Evolutionary conservation across 2,329 filamentous ascomycete species (phyloP).

Genomic region (Aspergillus texensis): DNA sequence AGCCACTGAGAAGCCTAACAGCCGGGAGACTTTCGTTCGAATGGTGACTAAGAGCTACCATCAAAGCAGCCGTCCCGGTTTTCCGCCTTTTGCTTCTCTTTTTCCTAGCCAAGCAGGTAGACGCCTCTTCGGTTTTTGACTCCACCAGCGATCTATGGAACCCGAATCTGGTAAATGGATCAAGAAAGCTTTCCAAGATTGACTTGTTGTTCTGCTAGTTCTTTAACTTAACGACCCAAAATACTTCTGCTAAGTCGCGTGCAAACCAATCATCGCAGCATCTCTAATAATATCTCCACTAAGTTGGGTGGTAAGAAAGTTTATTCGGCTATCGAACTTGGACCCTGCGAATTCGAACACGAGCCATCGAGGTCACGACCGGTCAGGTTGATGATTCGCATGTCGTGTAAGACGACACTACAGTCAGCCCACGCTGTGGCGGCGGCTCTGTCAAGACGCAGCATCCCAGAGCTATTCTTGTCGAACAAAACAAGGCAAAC

Average conservation of each 20-base stretch:
- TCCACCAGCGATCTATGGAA: not conserved
- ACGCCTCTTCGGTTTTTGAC: not conserved
- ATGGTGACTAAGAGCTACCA: not conserved
- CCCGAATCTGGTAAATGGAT: not conserved
- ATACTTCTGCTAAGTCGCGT: not conserved
- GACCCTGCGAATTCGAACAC: slow-evolving; percentile 13
- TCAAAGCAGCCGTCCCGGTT: not conserved
- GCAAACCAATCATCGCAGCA: not conserved
- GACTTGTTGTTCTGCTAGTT: not conserved
- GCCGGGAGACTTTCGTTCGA: not conserved
- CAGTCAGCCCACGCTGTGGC: slow-evolving; percentile 17
- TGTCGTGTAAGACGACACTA: slow-evolving; percentile 11
- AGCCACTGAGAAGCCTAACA: not conserved
- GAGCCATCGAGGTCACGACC: slow-evolving; percentile 11
- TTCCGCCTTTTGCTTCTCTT: not conserved
- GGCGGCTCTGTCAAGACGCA: slow-evolving; percentile 7
- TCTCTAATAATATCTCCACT: slow-evolving; percentile 8
- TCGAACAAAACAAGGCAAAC: not conserved
- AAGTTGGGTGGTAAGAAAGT: slow-evolving; percentile 1
- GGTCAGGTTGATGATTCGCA: slow-evolving; percentile 13
- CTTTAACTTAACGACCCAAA: not conserved
- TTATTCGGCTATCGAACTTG: not conserved
- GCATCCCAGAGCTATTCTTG: not conserved
- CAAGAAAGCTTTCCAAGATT: not conserved
- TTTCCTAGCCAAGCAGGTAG: not conserved